phyloP scores from a whole-genome alignment of 768 basidiomycete genomes.

The Collybia sp. region DNA sequence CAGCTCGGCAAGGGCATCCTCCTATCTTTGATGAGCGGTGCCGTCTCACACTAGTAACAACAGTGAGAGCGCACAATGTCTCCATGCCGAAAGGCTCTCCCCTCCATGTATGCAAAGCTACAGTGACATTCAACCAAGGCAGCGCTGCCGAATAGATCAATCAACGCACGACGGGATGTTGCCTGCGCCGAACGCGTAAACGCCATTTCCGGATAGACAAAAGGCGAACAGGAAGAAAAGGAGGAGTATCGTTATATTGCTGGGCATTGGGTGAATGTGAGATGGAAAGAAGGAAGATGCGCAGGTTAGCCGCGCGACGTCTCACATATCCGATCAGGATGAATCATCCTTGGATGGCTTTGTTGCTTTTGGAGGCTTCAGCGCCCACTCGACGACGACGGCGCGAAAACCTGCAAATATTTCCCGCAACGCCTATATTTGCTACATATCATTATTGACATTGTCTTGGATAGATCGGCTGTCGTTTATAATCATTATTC shows the following conservation, averaged over 20 bases:
- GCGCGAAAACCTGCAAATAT: too few relatives aligned
- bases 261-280: slow-evolving; percentile 26
- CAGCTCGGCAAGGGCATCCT: slow-evolving; percentile 62
- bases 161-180: slow-evolving; percentile 71
- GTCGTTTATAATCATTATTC: too few relatives aligned
- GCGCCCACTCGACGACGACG: not conserved
- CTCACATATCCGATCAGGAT: slow-evolving; percentile 11
- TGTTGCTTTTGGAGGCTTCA: too few relatives aligned
- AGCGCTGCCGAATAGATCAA: slow-evolving; percentile 5
- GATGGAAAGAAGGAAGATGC: not conserved
- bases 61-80: slow-evolving; percentile 58
- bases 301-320: not conserved
- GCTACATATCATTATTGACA: too few relatives aligned
- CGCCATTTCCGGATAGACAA: slow-evolving; percentile 52
- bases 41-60: slow-evolving; percentile 9
- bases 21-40: slow-evolving; percentile 34
- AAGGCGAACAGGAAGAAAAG: slow-evolving; percentile 48
- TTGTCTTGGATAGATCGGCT: too few relatives aligned
- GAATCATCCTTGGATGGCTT: too few relatives aligned
- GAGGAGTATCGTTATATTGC: slow-evolving; percentile 34
- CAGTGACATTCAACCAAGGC: slow-evolving; percentile 11
- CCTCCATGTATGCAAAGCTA: slow-evolving; percentile 84
- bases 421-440: too few relatives aligned
- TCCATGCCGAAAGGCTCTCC: slow-evolving; percentile 82
- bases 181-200: slow-evolving; percentile 77